Evolutionary conservation across 805 yeast species (phyloP).

Genomic region (Cyberlindnera euphorbiiphila): DNA sequence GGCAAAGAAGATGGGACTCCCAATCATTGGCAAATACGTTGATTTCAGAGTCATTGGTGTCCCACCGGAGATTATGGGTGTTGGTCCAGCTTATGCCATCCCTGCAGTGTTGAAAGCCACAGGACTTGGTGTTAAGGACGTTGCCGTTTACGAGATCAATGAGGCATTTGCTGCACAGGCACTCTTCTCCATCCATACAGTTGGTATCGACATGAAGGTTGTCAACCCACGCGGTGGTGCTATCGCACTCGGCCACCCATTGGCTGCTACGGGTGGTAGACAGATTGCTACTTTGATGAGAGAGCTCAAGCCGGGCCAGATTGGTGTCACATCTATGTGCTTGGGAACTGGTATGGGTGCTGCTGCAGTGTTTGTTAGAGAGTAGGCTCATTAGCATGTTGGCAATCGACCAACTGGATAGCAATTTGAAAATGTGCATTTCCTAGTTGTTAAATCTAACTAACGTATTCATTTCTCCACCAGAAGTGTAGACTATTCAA

Average conservation of each 20-base stretch:
- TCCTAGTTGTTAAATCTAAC: too few relatives aligned
- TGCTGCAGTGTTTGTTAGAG: slow-evolving; percentile 80
- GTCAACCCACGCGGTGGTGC: slow-evolving; percentile 97
- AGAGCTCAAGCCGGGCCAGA: slow-evolving; percentile 72
- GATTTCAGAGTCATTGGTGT: slow-evolving; percentile 84
- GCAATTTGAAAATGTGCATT: too few relatives aligned
- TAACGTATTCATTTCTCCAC: too few relatives aligned
- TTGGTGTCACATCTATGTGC: slow-evolving; percentile 95
- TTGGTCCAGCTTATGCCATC: slow-evolving; percentile 95
- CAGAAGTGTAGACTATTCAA: too few relatives aligned
- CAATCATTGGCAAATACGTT: slow-evolving; percentile 75
- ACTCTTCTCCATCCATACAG: slow-evolving; percentile 62
- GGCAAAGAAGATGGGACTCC: slow-evolving; percentile 70
- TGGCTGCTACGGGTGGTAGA: slow-evolving; percentile 87
- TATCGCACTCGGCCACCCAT: slow-evolving; percentile 92
- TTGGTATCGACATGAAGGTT: slow-evolving; percentile 61
- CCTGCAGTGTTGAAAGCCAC: slow-evolving; percentile 70
- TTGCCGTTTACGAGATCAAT: slow-evolving; percentile 80
- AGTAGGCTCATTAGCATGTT: too few relatives aligned
- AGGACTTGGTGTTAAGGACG: slow-evolving; percentile 58
- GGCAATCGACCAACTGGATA: too few relatives aligned
- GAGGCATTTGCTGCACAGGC: slow-evolving; percentile 98
- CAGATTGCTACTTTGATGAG: slow-evolving; percentile 85
- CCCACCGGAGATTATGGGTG: slow-evolving; percentile 96
- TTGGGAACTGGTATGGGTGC: slow-evolving; percentile 99